These are phyloP conservation scores for Magnolia kwangsiensis DNA, from an alignment of 164 flowering plant genomes.

Conservation along the genomic window DNA sequence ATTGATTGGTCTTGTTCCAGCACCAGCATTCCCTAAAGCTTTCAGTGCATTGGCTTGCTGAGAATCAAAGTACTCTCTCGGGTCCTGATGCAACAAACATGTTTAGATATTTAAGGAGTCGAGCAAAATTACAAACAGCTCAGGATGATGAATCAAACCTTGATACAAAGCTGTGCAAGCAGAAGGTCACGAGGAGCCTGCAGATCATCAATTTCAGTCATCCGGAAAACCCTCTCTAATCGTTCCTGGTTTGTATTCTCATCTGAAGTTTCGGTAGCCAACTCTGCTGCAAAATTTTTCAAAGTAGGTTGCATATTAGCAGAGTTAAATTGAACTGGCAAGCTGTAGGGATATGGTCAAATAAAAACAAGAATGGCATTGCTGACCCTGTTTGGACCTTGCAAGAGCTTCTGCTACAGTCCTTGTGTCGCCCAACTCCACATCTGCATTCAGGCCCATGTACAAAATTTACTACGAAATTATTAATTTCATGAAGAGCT, in stretches of 20 bases:
- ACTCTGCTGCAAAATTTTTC: constrained; percentile 39
- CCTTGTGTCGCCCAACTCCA: constrained; percentile 66
- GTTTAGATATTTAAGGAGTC: not conserved
- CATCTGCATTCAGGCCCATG: constrained; percentile 43
- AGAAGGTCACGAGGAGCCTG: constrained; percentile 67
- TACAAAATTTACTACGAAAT: not conserved
- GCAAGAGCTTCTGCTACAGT: constrained; percentile 90
- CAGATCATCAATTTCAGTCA: constrained; percentile 90
- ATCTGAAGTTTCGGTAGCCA: constrained; percentile 47
- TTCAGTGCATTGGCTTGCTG: constrained; percentile 89
- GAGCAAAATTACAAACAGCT: constrained; percentile 3
- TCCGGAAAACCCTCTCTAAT: constrained; percentile 43
- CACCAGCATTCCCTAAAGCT: constrained; percentile 47
- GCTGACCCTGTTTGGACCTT: constrained; percentile 67
- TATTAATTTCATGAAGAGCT: not conserved
- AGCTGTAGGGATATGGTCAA: not conserved
- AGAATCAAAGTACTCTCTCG: constrained; percentile 94
- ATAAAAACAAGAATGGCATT: constrained; percentile 8
- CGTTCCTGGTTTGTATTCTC: constrained; percentile 40
- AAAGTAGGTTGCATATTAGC: not conserved
- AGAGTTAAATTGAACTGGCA: not conserved
- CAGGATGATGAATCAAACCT: constrained; percentile 43
- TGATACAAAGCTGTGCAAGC: constrained; percentile 81
- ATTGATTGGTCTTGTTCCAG: constrained; percentile 38
- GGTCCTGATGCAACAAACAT: constrained; percentile 54